Base-by-base conservation (phyloP, 306 rosid genomes). In the Cyclanthera cordifolia region DNA sequence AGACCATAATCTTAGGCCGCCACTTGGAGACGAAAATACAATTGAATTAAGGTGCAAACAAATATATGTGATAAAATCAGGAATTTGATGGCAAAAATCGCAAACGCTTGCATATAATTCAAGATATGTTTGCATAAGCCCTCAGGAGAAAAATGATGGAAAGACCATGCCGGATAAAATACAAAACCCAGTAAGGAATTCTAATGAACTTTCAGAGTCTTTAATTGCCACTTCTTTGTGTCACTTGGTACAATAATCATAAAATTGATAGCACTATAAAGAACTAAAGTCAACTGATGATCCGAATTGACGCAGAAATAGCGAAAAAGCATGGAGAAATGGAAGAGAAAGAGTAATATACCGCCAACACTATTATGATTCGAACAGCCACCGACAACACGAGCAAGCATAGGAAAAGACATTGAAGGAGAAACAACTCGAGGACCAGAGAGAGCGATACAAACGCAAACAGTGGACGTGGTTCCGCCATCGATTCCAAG, bases 301-400 rank as follows among this genome's bases (percentile, higher is more conserved):
- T 19, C 52, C 12, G 27, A 41, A 20, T n/a, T 4, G 25, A 61
- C 28, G 30, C 46, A 8, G 15, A 15, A 32, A 30, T 16, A 32
- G 23, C 23, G 19, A 37, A 21, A 71, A 2, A 1, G 34, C 61
- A 6, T 19, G 23, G 34, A 43, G 63, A 43, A 16, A 23, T 23
- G n/a, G 34, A 6, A 52, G 7, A 15, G 15, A 72, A n/a, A n/a
- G 12, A 23, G 25, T 14, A 10, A 52, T 53, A 60, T 75, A 91
- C 97, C 97, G 72, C 97, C 97, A 69, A 87, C 88, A 65, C 97
- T 89, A 73, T 91, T 91, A 78, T 88, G 97, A 73, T 91, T 91
- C 73, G 97, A 87, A 83, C 92, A 91, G 54, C 97, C 97, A 53
- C 95, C 88, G 65, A 87, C 89, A 69, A 95, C 87, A 14, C 92